These are phyloP conservation scores for Nothopassalora personata DNA, from an alignment of 2,329 filamentous ascomycete species.

Conservation along the genomic window DNA sequence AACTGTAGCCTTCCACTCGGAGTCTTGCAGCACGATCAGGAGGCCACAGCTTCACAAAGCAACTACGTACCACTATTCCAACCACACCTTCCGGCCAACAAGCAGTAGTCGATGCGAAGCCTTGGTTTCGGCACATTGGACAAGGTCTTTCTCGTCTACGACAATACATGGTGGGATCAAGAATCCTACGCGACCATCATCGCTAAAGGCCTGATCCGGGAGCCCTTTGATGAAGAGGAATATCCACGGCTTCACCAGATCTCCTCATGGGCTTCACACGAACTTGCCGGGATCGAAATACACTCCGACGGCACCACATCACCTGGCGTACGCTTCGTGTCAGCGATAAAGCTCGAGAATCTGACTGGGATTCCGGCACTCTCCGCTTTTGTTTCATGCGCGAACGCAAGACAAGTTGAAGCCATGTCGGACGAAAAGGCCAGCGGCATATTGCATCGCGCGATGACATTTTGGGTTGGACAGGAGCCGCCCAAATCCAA, in stretches of 20 bases:
- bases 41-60: neutral
- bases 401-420: conserved; percentile 20
- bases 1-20: conserved; percentile 24
- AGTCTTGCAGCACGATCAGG: conserved; percentile 17
- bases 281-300: conserved; percentile 20
- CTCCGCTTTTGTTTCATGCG: conserved; percentile 22
- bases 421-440: conserved; percentile 17
- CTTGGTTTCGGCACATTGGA: conserved; percentile 26
- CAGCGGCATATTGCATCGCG: conserved; percentile 18
- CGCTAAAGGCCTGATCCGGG: conserved; percentile 11
- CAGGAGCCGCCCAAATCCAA: conserved; percentile 16
- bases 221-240: conserved; percentile 2
- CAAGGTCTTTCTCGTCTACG: conserved; percentile 24
- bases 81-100: conserved; percentile 16
- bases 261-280: conserved; percentile 21
- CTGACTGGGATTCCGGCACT: conserved; percentile 21
- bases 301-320: conserved; percentile 10
- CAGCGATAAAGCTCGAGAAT: conserved; percentile 19
- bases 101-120: conserved; percentile 11
- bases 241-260: conserved; percentile 9
- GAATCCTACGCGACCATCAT: conserved; percentile 18
- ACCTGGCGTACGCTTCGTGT: conserved; percentile 16
- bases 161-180: conserved; percentile 20
- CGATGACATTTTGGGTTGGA: conserved; percentile 20
- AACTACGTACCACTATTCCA: conserved; percentile 12